Base-by-base conservation (phyloP, 352 stramenopile species). In the Phytopythium montanum region DNA sequence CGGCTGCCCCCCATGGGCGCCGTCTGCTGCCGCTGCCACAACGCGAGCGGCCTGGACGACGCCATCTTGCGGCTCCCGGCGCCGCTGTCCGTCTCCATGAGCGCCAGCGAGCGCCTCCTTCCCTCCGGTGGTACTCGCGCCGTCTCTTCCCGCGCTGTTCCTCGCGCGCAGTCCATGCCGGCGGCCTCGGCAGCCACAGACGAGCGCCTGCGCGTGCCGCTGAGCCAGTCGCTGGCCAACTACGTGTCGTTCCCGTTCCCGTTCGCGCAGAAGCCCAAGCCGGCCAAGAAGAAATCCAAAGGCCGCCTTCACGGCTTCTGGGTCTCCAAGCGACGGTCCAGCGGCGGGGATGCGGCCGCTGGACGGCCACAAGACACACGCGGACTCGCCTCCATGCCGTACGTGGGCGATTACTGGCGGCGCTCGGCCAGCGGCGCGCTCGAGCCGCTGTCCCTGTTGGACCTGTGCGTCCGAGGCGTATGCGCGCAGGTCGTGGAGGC, bases 231-330 rank as follows among this genome's bases (percentile, higher is more conserved):
- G 18, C 72, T 92, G 6, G 73, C 72, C 28, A 92, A 79, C 66
- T 92, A 92, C 64, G 72, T 90, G 19, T 80, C 80, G 16, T 92
- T 92, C 61, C 77, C 83, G 46, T 92, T 92, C 64, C 83, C 83
- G 19, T 92, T 90, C 28, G 71, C 75, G 0, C 79, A 68, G 31
- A 85, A 85, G 39, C 60, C 65, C 36, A 54, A 60, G 25, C 5
- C 29, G 38, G 23, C 12, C 33, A 34, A 19, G 13, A 48, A 48
- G 36, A 45, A 42, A 21, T 9, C 53, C 12, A n/a, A n/a, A n/a
- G 26, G 25, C n/a, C 51, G 51, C 21, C 36, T 38, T 2, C 42
- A 34, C 39, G 41, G 34, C 16, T 25, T 50, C 18, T 50, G 53
- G 53, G 53, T 33, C 2, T 29, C 52, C 8, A 70, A 42, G 25